Conservation (phyloP, 352 stramenopile genomes). For the Pythium angustatum region DNA sequence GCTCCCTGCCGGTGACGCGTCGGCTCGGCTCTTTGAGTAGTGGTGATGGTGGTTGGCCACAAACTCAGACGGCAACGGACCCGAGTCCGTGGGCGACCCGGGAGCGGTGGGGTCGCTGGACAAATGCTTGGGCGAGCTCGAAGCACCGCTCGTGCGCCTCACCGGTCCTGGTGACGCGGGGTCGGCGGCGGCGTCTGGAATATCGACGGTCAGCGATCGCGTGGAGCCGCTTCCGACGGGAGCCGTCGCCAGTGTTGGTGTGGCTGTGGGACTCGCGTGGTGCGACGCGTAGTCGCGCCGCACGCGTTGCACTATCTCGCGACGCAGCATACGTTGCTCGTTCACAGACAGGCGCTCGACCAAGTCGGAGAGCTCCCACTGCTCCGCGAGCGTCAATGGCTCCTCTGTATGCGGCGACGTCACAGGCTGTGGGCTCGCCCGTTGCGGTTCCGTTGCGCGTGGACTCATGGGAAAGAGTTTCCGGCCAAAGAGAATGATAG, state of each 20-base stretch:
- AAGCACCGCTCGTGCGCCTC: constrained; percentile 25
- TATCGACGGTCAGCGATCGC: background rate
- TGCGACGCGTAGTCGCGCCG: constrained; percentile 39
- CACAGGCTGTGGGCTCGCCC: no score
- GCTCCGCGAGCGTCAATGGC: constrained; percentile 46
- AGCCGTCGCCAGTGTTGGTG: no score
- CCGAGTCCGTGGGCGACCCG: constrained; percentile 14
- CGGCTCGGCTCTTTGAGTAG: constrained; percentile 37
- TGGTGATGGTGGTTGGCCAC: constrained; percentile 40
- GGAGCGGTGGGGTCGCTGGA: constrained; percentile 17
- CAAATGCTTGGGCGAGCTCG: background rate
- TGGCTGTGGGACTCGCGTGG: no score
- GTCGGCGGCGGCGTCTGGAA: background rate
- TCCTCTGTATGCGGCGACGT: constrained; percentile 28
- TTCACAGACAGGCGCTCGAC: constrained; percentile 46
- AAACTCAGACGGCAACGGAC: constrained; percentile 29
- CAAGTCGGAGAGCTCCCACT: constrained; percentile 71
- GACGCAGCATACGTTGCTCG: constrained; percentile 54
- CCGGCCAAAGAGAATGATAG: constrained; percentile 46
- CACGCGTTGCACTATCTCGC: constrained; percentile 40
- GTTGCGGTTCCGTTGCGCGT: constrained; percentile 17
- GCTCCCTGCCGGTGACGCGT: constrained; percentile 12
- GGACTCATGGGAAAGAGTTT: constrained; percentile 33
- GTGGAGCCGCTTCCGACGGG: background rate
- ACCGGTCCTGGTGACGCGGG: constrained; percentile 20